Percentiles rank a stretch among this genome's conserved stretches.
These are phyloP conservation scores for Guillardia theta DNA, from an alignment of 78 protist genomes.

Conservation along the genomic window DNA sequence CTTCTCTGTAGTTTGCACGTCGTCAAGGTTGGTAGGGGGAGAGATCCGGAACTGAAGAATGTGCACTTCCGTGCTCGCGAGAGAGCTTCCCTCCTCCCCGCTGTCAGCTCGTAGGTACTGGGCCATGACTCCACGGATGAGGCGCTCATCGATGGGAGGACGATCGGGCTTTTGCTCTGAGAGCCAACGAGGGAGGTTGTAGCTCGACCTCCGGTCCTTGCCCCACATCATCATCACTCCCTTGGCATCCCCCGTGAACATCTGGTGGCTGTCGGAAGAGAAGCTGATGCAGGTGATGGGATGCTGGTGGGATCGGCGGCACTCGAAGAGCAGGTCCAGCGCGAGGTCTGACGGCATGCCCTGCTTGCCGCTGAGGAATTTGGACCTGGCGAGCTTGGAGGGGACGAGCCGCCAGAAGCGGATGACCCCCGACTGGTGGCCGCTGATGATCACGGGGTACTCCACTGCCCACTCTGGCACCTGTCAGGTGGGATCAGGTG, in stretches of 20 bases:
- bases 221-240: background rate
- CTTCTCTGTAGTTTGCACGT: background rate
- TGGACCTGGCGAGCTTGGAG: background rate
- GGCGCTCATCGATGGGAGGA: background rate
- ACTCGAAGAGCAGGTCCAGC: background rate
- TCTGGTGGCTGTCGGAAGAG: background rate
- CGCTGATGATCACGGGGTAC: background rate
- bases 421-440: background rate
- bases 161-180: background rate
- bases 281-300: background rate
- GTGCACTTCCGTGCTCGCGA: background rate
- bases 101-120: background rate
- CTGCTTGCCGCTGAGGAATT: background rate
- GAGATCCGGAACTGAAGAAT: background rate
- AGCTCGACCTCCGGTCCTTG: background rate
- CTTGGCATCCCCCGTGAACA: background rate
- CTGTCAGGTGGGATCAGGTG: too few relatives aligned
- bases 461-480: background rate
- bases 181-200: background rate
- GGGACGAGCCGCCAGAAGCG: conserved; percentile 9
- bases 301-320: background rate
- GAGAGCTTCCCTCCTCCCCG: background rate
- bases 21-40: background rate
- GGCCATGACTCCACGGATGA: background rate
- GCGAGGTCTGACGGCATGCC: background rate